Evolutionary conservation across 1,284 basidiomycete genomes (phyloP).

Genomic region (Tranzscheliella williamsii): DNA sequence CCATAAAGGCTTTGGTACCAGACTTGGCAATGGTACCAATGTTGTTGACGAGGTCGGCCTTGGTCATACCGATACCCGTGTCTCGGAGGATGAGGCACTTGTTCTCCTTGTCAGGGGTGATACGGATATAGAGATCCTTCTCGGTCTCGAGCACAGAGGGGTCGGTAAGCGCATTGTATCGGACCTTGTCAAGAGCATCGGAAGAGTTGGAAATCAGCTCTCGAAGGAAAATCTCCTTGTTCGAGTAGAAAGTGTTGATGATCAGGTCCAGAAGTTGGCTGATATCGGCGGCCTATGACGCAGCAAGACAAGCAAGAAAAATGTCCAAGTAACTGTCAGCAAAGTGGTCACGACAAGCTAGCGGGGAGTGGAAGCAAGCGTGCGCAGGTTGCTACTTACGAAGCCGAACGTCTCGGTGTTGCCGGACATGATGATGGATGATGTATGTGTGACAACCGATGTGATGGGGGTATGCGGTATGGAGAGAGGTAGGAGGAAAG

Average conservation of each 20-base stretch:
- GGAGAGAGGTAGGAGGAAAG: constrained; percentile 1
- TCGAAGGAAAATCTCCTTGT: constrained; percentile 61
- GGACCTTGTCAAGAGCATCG: constrained; percentile 61
- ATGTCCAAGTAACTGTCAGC: too few relatives aligned
- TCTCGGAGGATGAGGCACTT: constrained; percentile 90
- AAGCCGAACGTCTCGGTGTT: constrained; percentile 59
- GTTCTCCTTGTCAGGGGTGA: constrained; percentile 82
- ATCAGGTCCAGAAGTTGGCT: constrained; percentile 60
- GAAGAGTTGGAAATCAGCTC: constrained; percentile 61
- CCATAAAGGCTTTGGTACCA: constrained; percentile 88
- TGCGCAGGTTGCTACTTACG: constrained; percentile 35
- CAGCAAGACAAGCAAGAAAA: too few relatives aligned
- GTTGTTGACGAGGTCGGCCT: constrained; percentile 78
- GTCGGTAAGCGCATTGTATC: constrained; percentile 59
- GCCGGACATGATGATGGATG: constrained; percentile 46
- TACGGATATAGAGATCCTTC: constrained; percentile 60
- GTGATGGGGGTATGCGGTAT: constrained; percentile 11
- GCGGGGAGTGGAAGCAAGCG: too few relatives aligned
- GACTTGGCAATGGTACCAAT: constrained; percentile 99
- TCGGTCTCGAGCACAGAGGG: constrained; percentile 57
- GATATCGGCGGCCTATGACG: constrained; percentile 55
- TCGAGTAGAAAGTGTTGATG: constrained; percentile 61
- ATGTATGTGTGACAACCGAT: constrained; percentile 8
- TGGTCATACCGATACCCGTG: constrained; percentile 84
- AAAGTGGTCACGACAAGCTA: too few relatives aligned